Percentiles rank a stretch among this genome's conserved stretches.
Evolutionary conservation across 1,284 basidiomycete genomes (phyloP).

Genomic region (Moniliophthora roreri): DNA sequence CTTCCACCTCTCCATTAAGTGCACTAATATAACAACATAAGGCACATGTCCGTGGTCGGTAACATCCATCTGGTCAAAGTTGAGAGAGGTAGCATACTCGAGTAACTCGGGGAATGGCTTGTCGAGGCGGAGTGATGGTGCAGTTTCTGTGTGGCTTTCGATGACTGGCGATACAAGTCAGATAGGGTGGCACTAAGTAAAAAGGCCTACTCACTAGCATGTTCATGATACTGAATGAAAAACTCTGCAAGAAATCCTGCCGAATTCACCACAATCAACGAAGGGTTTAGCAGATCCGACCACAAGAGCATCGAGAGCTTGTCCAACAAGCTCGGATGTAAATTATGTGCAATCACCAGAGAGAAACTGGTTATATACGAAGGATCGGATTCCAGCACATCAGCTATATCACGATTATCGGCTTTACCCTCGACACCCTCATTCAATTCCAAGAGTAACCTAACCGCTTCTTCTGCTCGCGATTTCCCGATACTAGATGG

Average conservation of each 20-base stretch:
- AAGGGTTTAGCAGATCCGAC: constrained; percentile 55
- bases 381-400: constrained; percentile 56
- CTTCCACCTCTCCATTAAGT: constrained; percentile 83
- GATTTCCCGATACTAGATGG: constrained; percentile 74
- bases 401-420: constrained; percentile 54
- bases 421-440: constrained; percentile 79
- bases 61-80: constrained; percentile 76
- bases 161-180: constrained; percentile 57
- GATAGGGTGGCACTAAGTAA: neutral
- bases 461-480: constrained; percentile 80
- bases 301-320: constrained; percentile 69
- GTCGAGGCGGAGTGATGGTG: constrained; percentile 86
- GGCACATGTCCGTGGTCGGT: constrained; percentile 89
- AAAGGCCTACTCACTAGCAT: constrained; percentile 73
- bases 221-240: constrained; percentile 83
- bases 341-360: constrained; percentile 84
- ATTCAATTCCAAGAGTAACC: constrained; percentile 85
- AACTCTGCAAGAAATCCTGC: constrained; percentile 90
- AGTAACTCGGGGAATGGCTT: constrained; percentile 84
- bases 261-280: constrained; percentile 76
- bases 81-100: constrained; percentile 68
- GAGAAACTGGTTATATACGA: constrained; percentile 62
- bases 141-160: constrained; percentile 88
- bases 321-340: constrained; percentile 55
- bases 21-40: constrained; percentile 84